A percentile compares a stretch with the other conserved stretches of the same genome.
Evolutionary conservation across 2,329 filamentous ascomycete genomes (phyloP).

Genomic region (Mollisiaceae sp.): DNA sequence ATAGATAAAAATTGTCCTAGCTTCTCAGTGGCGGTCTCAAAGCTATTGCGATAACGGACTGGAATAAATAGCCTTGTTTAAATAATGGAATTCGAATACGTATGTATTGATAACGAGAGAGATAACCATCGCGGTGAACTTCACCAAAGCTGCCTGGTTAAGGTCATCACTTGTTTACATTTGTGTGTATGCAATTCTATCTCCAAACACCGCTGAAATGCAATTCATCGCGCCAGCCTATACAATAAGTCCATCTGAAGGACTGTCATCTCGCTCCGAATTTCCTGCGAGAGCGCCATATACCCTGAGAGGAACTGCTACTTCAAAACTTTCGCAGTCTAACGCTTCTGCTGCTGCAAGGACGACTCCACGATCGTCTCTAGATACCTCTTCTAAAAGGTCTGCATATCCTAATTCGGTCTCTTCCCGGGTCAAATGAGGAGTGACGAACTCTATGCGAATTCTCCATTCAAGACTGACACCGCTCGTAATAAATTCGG

Average conservation of each 20-base stretch:
- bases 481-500: conserved; percentile 90
- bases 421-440: conserved; percentile 53
- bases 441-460: conserved; percentile 89
- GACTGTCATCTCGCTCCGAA: conserved; percentile 35
- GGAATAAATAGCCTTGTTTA: neutral
- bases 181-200: conserved; percentile 11
- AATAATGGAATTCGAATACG: neutral
- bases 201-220: neutral
- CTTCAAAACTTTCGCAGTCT: conserved; percentile 88
- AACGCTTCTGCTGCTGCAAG: conserved; percentile 79
- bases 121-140: neutral
- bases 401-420: conserved; percentile 44
- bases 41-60: neutral
- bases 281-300: conserved; percentile 61
- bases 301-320: conserved; percentile 81
- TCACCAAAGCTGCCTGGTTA: neutral
- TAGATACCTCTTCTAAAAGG: conserved; percentile 78
- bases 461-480: conserved; percentile 89
- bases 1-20: too few species aligned
- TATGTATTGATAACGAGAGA: neutral
- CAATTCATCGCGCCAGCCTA: conserved; percentile 21
- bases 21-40: too few species aligned
- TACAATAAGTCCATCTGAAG: conserved; percentile 37
- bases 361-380: conserved; percentile 79
- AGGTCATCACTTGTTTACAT: neutral